Evolutionary conservation across 495 filamentous ascomycete species (phyloP), one percentile per base, ranked within the genome.

Genomic region (Poronia punctata): DNA sequence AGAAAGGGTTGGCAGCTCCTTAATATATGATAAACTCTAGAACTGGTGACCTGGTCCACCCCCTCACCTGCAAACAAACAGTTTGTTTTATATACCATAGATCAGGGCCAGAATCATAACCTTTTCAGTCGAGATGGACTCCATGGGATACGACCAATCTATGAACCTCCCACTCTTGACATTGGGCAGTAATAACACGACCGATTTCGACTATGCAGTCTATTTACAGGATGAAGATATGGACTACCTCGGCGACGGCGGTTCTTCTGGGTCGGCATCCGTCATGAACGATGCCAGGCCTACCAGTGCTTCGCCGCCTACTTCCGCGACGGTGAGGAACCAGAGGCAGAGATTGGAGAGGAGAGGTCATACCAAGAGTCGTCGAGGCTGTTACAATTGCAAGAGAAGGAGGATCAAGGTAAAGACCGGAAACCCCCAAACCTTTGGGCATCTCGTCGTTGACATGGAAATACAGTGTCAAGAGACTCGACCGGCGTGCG

Each of bases 331-430:
- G 4, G 24, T 44, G 11, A 43, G 23, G 18, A 22, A 12, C 21
- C 46, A 43, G 11, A 63, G 46, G 37, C 59, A 53, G 23, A 54
- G 60, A 29, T 38, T 65, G n/a, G 66, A 72, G 51, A 49, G 68
- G 26, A 37, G 63, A 23, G 69, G 70, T 0, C 78, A 81, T 41
- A 80, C 70, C 1, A 83, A 83, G 53, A 79, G 74, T 19, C 61
- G 79, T 3, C 57, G 68, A n/a, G 79, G 78, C 1, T 83, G 79
- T 49, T 77, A 70, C 44, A 77, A 78, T 57, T 83, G 79, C 66
- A 83, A 83, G 54, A 59, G 67, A 28, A 61, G 77, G 7, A 64
- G 71, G 43, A 80, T 83, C 49, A 83, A 82, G 68, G 71, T 69
- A 54, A 30, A 14, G 18, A 40, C 41, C 17, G 20, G 25, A 12